Evolutionary conservation across 176 grass and related monocot species (phyloP), one percentile per base, ranked within the genome.

Genomic region (Musa troglodytarum): DNA sequence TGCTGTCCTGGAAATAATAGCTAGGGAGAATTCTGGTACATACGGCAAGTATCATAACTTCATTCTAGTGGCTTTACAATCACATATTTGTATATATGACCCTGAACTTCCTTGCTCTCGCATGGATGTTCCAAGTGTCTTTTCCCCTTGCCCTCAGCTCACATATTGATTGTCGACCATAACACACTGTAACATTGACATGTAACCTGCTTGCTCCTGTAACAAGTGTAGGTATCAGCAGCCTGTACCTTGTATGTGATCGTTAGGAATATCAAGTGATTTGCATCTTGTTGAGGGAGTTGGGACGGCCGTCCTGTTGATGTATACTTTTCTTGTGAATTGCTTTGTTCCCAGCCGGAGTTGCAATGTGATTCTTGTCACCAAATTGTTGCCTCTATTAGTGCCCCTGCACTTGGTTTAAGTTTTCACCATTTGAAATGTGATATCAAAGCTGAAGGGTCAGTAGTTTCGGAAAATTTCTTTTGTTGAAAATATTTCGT

Each of bases 81-180:
- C 49, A 70, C 29, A 70, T 34, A 70, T 51, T 49, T 70, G 68
- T 70, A 70, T 25, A 70, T 70, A 70, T 16, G 23, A 25, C 34
- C 17, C 20, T 2, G 11, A 50, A 50, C 67, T 50, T 69, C 51
- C 9, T 50, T 11, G 23, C 29, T 49, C 68, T 51, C 19, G 26
- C 7, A 70, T 70, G 34, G 23, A 70, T 70, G 21, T 15, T 70
- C 66, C 34, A 43, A 43, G 34, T 69, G 19, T 69, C 51, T 49
- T 50, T 50, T 70, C 3, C 68, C 68, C 9, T 3, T 43, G 17
- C 68, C 63, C 26, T 65, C 20, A 49, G 49, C 20, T 70, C 49
- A 11, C 68, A 50, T 50, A 70, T 70, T 70, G 15, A 8, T 50
- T 51, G 68, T 49, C 29, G 21, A 70, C 43, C 68, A 70, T 49